Evolutionary conservation across 2,329 filamentous ascomycete genomes (phyloP).

Genomic region (Cladosporium velox): DNA sequence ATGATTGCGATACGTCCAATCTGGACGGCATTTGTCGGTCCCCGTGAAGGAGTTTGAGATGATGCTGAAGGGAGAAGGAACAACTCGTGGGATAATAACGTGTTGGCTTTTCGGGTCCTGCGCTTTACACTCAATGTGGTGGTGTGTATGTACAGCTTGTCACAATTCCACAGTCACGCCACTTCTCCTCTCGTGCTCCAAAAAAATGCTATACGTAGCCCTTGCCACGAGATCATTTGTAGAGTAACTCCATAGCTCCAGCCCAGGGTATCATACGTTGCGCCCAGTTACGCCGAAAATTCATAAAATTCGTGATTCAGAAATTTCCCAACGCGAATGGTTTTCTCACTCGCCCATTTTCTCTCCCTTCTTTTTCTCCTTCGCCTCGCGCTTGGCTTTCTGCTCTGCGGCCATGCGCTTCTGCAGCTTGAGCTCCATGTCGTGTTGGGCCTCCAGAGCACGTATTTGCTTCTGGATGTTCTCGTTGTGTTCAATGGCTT

Average conservation of each 20-base stretch:
- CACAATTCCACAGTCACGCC: neutral
- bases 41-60: neutral
- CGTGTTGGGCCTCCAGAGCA: constrained; percentile 46
- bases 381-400: constrained; percentile 39
- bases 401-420: constrained; percentile 45
- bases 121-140: neutral
- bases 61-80: neutral
- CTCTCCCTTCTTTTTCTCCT: constrained; percentile 34
- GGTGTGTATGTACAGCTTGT: neutral
- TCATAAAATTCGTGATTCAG: constrained; percentile 9
- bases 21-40: neutral
- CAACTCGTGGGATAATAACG: neutral
- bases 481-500: constrained; percentile 45
- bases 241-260: neutral
- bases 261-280: constrained; percentile 16
- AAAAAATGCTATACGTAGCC: neutral
- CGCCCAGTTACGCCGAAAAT: neutral
- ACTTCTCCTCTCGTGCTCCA: neutral
- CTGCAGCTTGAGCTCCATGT: constrained; percentile 48
- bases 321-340: neutral
- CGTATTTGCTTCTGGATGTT: constrained; percentile 47
- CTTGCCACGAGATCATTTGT: neutral
- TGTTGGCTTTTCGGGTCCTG: neutral
- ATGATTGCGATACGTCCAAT: constrained; percentile 11
- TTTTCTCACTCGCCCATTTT: constrained; percentile 22